Conservation (phyloP, 768 basidiomycete genomes). For the Boletus barrowsii region DNA sequence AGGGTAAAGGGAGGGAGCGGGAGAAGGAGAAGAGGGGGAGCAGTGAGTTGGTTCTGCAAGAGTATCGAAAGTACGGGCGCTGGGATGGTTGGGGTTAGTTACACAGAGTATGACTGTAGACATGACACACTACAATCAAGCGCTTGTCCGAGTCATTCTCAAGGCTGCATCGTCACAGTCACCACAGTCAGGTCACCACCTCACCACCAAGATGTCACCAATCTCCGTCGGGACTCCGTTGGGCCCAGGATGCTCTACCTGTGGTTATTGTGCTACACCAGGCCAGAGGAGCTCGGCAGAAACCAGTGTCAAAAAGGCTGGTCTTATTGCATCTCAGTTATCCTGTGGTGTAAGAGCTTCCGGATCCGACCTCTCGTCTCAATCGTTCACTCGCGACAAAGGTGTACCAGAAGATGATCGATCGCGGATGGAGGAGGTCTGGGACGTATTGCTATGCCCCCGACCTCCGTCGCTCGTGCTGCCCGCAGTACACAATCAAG, state of each 20-base stretch:
- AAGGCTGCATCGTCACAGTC: no score
- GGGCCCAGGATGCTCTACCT: slow-evolving; percentile 38
- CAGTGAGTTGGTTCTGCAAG: slow-evolving; percentile 65
- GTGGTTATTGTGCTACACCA: slow-evolving; percentile 66
- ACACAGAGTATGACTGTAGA: background rate
- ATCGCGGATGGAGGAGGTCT: slow-evolving; percentile 82
- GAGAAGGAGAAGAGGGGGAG: slow-evolving; percentile 56
- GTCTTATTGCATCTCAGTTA: slow-evolving; percentile 47
- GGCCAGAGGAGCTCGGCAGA: slow-evolving; percentile 41
- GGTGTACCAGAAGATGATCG: slow-evolving; percentile 81
- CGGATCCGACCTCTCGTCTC: background rate
- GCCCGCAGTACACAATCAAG: slow-evolving; percentile 95
- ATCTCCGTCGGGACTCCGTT: slow-evolving; percentile 29
- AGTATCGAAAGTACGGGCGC: slow-evolving; percentile 78
- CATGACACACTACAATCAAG: background rate
- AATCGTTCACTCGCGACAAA: slow-evolving; percentile 27
- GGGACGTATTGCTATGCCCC: slow-evolving; percentile 88
- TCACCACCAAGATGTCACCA: slow-evolving; percentile 17
- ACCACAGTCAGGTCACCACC: background rate
- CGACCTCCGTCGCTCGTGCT: slow-evolving; percentile 77
- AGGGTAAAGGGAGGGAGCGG: slow-evolving; percentile 56
- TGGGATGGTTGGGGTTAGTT: slow-evolving; percentile 84
- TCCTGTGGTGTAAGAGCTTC: slow-evolving; percentile 46
- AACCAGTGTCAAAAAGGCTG: slow-evolving; percentile 48
- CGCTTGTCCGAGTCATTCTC: no score